Percentiles rank a stretch among this genome's conserved stretches.
Evolutionary conservation across 2,329 filamentous ascomycete species (phyloP).

Genomic region (Thielaviopsis euricoi): DNA sequence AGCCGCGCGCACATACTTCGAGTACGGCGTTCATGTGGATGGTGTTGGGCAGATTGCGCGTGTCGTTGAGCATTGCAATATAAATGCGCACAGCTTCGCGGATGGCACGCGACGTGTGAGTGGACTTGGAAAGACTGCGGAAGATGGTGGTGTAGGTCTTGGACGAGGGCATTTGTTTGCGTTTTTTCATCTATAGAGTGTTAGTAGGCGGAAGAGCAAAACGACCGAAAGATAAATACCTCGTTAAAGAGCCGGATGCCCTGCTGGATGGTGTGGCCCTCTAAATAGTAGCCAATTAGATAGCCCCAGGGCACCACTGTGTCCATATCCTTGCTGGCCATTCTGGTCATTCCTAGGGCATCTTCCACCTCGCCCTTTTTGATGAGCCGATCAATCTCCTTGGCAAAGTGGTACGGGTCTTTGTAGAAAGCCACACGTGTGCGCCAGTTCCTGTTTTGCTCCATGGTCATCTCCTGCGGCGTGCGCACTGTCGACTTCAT

Average conservation of each 20-base stretch:
- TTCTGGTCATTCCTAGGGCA: slow-evolving; percentile 50
- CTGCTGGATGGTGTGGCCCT: slow-evolving; percentile 38
- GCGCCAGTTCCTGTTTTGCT: slow-evolving; percentile 4
- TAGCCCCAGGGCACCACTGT: slow-evolving; percentile 78
- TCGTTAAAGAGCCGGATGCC: slow-evolving; percentile 84
- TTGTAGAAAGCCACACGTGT: slow-evolving; percentile 27
- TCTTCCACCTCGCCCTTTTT: slow-evolving; percentile 42
- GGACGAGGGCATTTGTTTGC: slow-evolving; percentile 61
- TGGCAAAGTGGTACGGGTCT: slow-evolving; percentile 58
- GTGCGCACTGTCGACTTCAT: background rate
- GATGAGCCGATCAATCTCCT: slow-evolving; percentile 48
- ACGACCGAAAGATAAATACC: slow-evolving; percentile 27
- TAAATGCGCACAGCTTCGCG: slow-evolving; percentile 60
- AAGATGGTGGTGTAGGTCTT: slow-evolving; percentile 77
- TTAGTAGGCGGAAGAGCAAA: slow-evolving; percentile 13
- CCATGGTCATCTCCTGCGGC: slow-evolving; percentile 2
- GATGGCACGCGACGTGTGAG: slow-evolving; percentile 42
- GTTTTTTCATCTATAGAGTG: slow-evolving; percentile 75
- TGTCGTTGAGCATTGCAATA: slow-evolving; percentile 50
- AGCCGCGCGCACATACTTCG: slow-evolving; percentile 57
- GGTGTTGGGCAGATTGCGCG: slow-evolving; percentile 51
- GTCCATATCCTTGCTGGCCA: slow-evolving; percentile 47
- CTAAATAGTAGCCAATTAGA: slow-evolving; percentile 56
- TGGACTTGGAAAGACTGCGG: slow-evolving; percentile 49
- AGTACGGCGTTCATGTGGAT: slow-evolving; percentile 84